Conservation (phyloP, 805 yeast species). For the Cyberlindnera xishuangbannaensis region DNA sequence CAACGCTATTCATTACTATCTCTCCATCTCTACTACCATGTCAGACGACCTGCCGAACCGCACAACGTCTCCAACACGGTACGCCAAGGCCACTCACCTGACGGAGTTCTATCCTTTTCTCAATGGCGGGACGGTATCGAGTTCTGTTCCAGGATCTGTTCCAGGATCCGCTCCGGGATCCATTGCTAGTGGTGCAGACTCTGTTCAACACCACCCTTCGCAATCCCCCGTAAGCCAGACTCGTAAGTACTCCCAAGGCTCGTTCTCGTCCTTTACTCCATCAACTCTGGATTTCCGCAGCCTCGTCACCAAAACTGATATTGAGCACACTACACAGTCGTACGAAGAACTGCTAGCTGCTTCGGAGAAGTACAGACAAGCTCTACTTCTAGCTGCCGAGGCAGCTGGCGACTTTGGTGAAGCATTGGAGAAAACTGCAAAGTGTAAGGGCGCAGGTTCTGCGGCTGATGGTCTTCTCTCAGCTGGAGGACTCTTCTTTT, state of each 20-base stretch:
- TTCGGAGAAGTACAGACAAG: conserved; percentile 39
- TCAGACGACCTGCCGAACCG: too few species aligned
- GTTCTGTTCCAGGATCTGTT: too few species aligned
- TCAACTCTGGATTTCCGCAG: conserved; percentile 56
- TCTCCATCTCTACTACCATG: too few species aligned
- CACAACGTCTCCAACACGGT: conserved; percentile 20
- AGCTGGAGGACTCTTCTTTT: conserved; percentile 72
- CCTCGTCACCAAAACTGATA: conserved; percentile 55
- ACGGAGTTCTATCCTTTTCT: conserved; percentile 26
- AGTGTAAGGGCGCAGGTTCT: conserved; percentile 54
- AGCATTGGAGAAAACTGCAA: conserved; percentile 60
- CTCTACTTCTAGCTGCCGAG: conserved; percentile 42
- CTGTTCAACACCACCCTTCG: too few species aligned
- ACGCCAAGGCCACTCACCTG: conserved; percentile 22
- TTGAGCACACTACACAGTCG: conserved; percentile 41
- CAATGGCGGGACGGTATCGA: conserved; percentile 17
- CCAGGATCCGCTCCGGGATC: too few species aligned
- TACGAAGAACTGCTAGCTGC: conserved; percentile 43
- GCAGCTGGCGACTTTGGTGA: conserved; percentile 70
- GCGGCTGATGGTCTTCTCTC: conserved; percentile 59
- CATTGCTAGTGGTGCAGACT: too few species aligned
- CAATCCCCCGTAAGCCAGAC: conserved; percentile 20
- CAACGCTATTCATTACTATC: too few species aligned
- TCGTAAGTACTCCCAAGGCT: conserved; percentile 20
- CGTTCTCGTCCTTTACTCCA: conserved; percentile 22